Evolutionary conservation across 306 rosid species (phyloP).

Genomic region (Vachellia pachyceras): DNA sequence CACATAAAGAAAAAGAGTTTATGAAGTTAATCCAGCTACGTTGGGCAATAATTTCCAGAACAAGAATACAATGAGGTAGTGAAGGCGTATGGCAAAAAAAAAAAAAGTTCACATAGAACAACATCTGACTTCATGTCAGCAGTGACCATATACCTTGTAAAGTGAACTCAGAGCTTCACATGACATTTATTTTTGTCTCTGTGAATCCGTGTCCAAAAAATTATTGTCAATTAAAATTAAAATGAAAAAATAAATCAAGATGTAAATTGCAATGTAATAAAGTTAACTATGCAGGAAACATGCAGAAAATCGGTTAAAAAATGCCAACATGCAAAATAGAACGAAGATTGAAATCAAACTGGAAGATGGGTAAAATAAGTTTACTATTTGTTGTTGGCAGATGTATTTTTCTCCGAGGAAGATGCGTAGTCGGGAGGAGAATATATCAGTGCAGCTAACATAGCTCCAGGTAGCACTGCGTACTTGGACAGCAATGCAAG

Average conservation of each 20-base stretch:
- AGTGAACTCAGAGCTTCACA: background rate
- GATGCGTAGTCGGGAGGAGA: slow-evolving; percentile 44
- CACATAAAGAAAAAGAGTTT: background rate
- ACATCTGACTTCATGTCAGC: background rate
- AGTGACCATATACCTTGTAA: background rate
- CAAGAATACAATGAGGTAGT: background rate
- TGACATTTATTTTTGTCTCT: background rate
- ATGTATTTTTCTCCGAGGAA: slow-evolving; percentile 18
- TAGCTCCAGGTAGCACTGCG: slow-evolving; percentile 46
- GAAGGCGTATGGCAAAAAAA: background rate
- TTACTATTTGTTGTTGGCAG: slow-evolving; percentile 36
- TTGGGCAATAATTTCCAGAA: background rate
- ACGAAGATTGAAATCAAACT: background rate
- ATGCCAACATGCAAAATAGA: background rate
- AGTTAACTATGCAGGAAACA: background rate
- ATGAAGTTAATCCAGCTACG: background rate
- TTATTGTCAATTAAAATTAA: background rate
- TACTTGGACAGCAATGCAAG: slow-evolving; percentile 42
- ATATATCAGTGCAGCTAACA: slow-evolving; percentile 47
- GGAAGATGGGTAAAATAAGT: background rate
- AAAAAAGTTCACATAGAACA: background rate
- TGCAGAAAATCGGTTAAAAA: background rate
- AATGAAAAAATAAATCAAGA: background rate
- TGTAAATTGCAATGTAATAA: background rate
- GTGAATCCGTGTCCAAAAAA: background rate